A percentile compares a stretch with the other conserved stretches of the same genome.
phyloP scores from a whole-genome alignment of 225 moss, liverwort and hornwort species.

The Sphagnum contortum region DNA sequence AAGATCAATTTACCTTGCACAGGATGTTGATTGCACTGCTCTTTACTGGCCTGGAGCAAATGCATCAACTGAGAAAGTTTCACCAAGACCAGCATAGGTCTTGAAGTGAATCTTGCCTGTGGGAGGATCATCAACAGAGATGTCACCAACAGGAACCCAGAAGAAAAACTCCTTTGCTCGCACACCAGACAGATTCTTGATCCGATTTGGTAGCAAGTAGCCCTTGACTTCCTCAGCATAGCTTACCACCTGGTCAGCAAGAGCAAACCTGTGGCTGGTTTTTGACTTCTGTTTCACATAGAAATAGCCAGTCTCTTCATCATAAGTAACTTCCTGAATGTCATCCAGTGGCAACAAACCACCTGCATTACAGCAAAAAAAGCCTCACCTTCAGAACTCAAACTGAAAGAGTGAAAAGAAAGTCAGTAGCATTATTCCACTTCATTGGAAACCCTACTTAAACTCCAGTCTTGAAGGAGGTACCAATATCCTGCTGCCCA shows the following conservation, averaged over 20 bases:
- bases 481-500: too few species aligned
- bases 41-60: constrained; percentile 8
- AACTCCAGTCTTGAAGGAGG: too few species aligned
- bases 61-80: constrained; percentile 6
- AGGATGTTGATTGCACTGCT: neutral
- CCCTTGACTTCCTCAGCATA: constrained; percentile 3
- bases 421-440: too few species aligned
- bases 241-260: neutral
- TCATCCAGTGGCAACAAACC: constrained; percentile 1
- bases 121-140: constrained; percentile 4
- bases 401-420: too few species aligned
- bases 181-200: constrained; percentile 3
- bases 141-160: constrained; percentile 4
- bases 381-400: neutral
- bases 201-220: neutral
- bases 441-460: too few species aligned
- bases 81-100: constrained; percentile 4
- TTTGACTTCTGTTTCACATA: constrained; percentile 1
- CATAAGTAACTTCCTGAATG: constrained; percentile 1
- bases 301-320: constrained; percentile 3
- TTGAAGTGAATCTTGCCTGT: constrained; percentile 12
- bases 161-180: constrained; percentile 3
- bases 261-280: neutral
- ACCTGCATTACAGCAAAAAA: neutral
- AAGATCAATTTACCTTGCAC: too few species aligned